These are phyloP conservation scores for Trichoderma virens DNA, from an alignment of 495 filamentous ascomycete genomes.

Conservation along the genomic window DNA sequence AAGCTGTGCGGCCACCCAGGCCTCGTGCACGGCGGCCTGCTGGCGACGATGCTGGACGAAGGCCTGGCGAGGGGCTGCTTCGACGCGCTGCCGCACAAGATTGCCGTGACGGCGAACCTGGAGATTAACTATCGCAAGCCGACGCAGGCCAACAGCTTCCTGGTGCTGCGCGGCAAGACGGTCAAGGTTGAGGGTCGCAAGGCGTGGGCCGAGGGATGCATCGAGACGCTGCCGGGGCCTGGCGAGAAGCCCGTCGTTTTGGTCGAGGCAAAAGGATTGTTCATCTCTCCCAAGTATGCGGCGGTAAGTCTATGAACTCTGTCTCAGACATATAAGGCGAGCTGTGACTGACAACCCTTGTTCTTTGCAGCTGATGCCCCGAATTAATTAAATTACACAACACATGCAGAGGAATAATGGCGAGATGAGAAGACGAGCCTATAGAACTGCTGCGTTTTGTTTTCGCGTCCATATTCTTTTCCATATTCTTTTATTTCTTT, in stretches of 20 bases:
- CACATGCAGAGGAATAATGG: no score
- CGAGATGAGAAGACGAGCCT: no score
- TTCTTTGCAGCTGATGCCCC: slow-evolving; percentile 31
- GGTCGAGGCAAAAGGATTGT: slow-evolving; percentile 75
- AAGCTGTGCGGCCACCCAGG: slow-evolving; percentile 88
- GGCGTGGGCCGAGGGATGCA: slow-evolving; percentile 87
- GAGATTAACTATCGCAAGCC: slow-evolving; percentile 85
- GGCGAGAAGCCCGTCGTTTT: slow-evolving; percentile 57
- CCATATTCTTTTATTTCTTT: no score
- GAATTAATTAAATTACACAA: neutral
- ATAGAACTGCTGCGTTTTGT: no score
- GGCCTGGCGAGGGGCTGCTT: slow-evolving; percentile 88
- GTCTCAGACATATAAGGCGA: no score
- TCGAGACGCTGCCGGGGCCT: slow-evolving; percentile 66
- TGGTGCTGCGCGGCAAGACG: slow-evolving; percentile 74
- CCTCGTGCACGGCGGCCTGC: slow-evolving; percentile 82
- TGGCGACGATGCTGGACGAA: slow-evolving; percentile 91
- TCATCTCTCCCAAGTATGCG: slow-evolving; percentile 81
- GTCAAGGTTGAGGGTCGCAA: slow-evolving; percentile 89
- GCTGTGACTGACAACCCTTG: no score
- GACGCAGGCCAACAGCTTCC: slow-evolving; percentile 63
- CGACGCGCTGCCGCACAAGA: slow-evolving; percentile 75
- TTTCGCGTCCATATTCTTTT: no score
- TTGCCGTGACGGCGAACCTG: slow-evolving; percentile 85
- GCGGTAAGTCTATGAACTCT: slow-evolving; percentile 56